phyloP scores from a whole-genome alignment of 805 yeast genomes.

The Suhomyces emberorum region DNA sequence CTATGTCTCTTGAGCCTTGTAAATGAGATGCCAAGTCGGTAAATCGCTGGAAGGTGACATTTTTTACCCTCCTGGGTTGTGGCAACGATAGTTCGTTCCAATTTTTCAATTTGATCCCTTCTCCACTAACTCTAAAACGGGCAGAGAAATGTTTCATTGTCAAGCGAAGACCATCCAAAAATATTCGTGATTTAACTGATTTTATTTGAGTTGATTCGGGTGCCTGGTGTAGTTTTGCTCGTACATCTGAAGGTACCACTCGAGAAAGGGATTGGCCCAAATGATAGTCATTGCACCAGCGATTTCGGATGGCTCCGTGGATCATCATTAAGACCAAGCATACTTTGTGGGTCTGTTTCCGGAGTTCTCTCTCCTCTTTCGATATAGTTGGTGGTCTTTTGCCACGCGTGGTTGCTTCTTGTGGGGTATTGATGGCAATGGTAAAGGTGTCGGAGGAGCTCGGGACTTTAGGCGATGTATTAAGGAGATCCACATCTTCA shows the following conservation, averaged over 20 bases:
- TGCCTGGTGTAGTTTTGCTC: conserved; percentile 33
- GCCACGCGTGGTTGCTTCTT: conserved; percentile 17
- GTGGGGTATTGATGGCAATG: conserved; percentile 9
- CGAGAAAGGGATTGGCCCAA: conserved; percentile 41
- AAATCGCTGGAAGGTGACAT: conserved; percentile 43
- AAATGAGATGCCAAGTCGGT: conserved; percentile 38
- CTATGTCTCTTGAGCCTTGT: conserved; percentile 72
- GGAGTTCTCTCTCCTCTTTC: conserved; percentile 51
- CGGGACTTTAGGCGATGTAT: neutral
- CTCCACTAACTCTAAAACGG: conserved; percentile 47
- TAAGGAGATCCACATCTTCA: conserved; percentile 19
- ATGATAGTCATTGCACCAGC: conserved; percentile 61
- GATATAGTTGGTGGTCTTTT: conserved; percentile 37
- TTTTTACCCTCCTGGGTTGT: conserved; percentile 20
- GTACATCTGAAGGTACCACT: conserved; percentile 46
- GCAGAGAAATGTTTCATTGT: conserved; percentile 61
- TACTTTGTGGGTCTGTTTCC: conserved; percentile 57
- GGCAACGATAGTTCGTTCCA: conserved; percentile 30
- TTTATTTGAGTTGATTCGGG: conserved; percentile 11
- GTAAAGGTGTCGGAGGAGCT: conserved; percentile 5
- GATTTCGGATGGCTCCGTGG: conserved; percentile 68
- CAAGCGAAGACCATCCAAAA: conserved; percentile 74
- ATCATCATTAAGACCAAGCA: conserved; percentile 56
- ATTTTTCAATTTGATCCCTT: conserved; percentile 34
- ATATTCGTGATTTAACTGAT: conserved; percentile 55